Percentiles rank a stretch among this genome's conserved stretches.
These are phyloP conservation scores for Linnemannia hyalina DNA, from an alignment of 192 early-diverging fungal species.

Conservation along the genomic window DNA sequence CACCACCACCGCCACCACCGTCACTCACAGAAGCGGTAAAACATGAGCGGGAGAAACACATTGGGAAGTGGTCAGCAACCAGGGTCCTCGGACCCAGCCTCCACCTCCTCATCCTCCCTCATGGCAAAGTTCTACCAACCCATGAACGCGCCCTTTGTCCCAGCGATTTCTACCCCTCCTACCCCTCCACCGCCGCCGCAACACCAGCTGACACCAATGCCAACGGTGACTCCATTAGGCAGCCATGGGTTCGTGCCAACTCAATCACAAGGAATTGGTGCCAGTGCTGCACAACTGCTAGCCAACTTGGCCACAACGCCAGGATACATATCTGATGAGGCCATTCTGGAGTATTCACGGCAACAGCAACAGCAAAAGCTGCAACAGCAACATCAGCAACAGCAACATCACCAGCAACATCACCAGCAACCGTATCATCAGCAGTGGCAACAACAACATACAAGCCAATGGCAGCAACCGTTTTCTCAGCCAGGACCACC, in stretches of 20 bases:
- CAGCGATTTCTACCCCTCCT: background rate
- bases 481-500: background rate
- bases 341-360: slow-evolving; percentile 36
- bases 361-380: background rate
- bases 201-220: background rate
- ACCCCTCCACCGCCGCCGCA: background rate
- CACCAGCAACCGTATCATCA: background rate
- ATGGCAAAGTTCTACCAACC: slow-evolving; percentile 52
- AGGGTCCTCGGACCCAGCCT: background rate
- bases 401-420: background rate
- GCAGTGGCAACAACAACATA: background rate
- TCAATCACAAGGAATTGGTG: slow-evolving; percentile 1
- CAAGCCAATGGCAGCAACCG: background rate
- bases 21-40: background rate
- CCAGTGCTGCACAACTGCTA: slow-evolving; percentile 23
- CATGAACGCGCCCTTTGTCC: slow-evolving; percentile 35
- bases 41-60: background rate
- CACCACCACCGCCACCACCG: background rate
- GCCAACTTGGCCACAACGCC: slow-evolving; percentile 42
- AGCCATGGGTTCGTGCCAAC: background rate
- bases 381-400: background rate
- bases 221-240: background rate
- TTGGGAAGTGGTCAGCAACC: background rate
- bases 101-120: slow-evolving; percentile 32
- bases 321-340: slow-evolving; percentile 44